Base-by-base conservation (phyloP, 768 basidiomycete species). In the Xerocomus brunneocitrinus region DNA sequence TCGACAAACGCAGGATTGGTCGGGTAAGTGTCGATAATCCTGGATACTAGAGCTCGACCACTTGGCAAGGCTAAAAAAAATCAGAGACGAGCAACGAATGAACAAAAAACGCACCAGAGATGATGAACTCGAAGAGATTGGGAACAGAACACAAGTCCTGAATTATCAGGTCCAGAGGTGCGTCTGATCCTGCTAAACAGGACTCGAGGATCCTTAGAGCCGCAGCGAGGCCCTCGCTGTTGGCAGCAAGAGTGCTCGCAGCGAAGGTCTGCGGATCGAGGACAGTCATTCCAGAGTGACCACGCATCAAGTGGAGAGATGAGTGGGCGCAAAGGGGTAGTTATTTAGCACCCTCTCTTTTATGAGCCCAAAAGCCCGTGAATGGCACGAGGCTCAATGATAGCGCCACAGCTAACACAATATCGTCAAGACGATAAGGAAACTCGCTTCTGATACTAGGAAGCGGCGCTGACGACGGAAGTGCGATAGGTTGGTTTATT, bases 21-120 rank as follows among this genome's bases (percentile, higher is more conserved):
- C 3, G 74, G 76, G 49, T 72, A 76, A 22, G 56, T 47, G 19
- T 64, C 58, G 16, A 75, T 13, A 28, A 77, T 68, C 62, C 62
- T 69, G 30, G 27, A 19, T 35, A 60, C 52, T 24, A 72, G 13
- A 24, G 25, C 12, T 28, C 34, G 41, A n/a, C 39, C 47, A 14
- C 30, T 49, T 28, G 59, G 52, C 47, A 53, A 53, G 34, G 53
- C 68, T 68, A 4, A 5, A 25, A 1, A 45, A 8, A 24, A 0
- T 58, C 42, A 55, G 53, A 35, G 13, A 13, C 47, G 2, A 30
- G 35, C 13, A 44, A 22, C 10, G 19, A 4, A n/a, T 8, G 32
- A 0, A 5, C 19, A 7, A 22, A 7, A 16, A 14, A 57, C 60
- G 50, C 53, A 65, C 69, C 53, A 2, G 71, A 72, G 5, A 70